Base-by-base conservation (phyloP, 169 alveolate genomes). In the Theileria orientalis region DNA sequence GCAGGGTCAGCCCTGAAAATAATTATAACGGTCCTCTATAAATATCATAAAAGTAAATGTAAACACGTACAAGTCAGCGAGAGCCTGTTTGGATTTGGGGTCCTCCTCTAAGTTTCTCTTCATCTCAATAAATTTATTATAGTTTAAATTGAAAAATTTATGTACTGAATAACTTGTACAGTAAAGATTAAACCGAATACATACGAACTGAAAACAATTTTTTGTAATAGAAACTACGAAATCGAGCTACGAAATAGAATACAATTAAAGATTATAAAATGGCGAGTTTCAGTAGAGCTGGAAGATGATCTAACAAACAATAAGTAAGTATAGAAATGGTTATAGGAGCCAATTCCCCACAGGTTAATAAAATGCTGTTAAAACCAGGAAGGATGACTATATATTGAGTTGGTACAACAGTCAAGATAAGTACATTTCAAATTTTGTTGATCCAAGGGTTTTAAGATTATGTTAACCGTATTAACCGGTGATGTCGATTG, bases 81-180 rank as follows among this genome's bases (percentile, higher is more conserved):
- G 73, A 16, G 56, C 56, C 74, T 59, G 61, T 42, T 64, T 64
- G 11, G 41, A 57, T 19, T 40, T 41, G 6, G 68, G 40, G 42
- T 70, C 54, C 27, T 79, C 77, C 7, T 79, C 83, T 13, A 61
- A 25, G 16, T 37, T 47, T 30, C 87, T 47, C 83, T 79, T 79
- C 87, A 79, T 79, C 46, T 19, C 23, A 13, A 19, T 14, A 27
- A 30, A 60, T 33, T 60, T n/a, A n/a, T 37, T 37, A 37, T 9
- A 37, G 44, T 37, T 37, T 37, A 37, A 7, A 7, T 37, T 37
- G 16, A 37, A 37, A 21, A 21, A 25, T 51, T 21, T 25, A 51
- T 51, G 7, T 21, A 51, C 3, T 25, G 7, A 51, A 25, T 5
- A 6, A 8, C 19, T 19, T 51, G 30, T 37, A 37, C 44, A 37